Base-by-base conservation (phyloP, 2,329 filamentous ascomycete genomes). In the Apiospora rasikravindrae region DNA sequence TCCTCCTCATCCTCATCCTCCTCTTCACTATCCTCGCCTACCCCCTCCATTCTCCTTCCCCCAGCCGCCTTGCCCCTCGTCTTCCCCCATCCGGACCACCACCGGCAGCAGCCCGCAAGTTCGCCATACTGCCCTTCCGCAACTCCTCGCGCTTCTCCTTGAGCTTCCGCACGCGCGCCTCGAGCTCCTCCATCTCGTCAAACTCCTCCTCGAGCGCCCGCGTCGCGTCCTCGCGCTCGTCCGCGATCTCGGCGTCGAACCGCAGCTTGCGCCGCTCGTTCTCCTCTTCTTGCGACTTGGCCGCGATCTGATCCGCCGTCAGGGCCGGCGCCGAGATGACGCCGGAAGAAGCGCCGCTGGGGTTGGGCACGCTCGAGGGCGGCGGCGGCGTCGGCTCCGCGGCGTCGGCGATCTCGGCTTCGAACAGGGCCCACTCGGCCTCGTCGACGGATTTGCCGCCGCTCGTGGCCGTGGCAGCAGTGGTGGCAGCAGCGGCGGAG, bases 391-490 rank as follows among this genome's bases (percentile, higher is more conserved):
- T 70, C 49, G 33, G 42, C 8, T 61, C 72, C 4, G 73, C 75
- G 37, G 73, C 73, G 42, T 84, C 83, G 24, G 90, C 92, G 71
- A 97, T 91, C 70, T 97, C 94, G 2, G 93, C 93, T 80, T 98
- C 92, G 79, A 97, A 97, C 11, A 94, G 93, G 1, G 93, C 92
- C 93, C 93, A 96, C 82, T 96, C 93, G 70, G 92, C 90, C 78
- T 97, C 94, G 79, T 95, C 90, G 11, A 86, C 83, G 6, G 66
- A 37, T 42, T 44, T 68, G 19, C 42, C 71, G 19, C 33, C 33
- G 19, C 8, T 19, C n/a, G 29, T 2, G 22, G 33, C 61, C 11
- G 40, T n/a, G 10, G 37, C 8, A 4, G 66, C 69, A 37, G 49
- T 51, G 10, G 69, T 70, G 11, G n/a, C 7, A 26, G 67, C 29